phyloP scores from a whole-genome alignment of 257 asterid genomes.

The Anisodus acutangulus region DNA sequence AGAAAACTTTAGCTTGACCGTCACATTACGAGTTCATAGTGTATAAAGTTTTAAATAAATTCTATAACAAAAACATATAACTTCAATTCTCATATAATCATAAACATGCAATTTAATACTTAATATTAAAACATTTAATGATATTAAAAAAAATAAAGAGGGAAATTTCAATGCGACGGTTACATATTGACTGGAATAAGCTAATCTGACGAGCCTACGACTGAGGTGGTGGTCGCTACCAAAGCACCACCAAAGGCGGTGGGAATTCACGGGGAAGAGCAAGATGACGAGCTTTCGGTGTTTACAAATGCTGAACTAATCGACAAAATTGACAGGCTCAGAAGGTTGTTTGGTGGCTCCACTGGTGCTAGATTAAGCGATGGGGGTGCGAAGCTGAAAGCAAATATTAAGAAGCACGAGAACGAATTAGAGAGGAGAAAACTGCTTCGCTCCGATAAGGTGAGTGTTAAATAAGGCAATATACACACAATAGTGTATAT shows the following conservation, averaged over 20 bases:
- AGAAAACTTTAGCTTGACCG: too few species aligned
- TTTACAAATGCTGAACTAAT: background rate
- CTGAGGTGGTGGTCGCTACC: constrained; percentile 31
- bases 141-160: too few species aligned
- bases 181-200: constrained; percentile 34
- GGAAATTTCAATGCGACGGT: background rate
- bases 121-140: too few species aligned
- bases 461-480: too few species aligned
- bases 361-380: constrained; percentile 21
- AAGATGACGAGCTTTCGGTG: background rate
- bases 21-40: too few species aligned
- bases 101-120: too few species aligned
- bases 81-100: too few species aligned
- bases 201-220: constrained; percentile 30
- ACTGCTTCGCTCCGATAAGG: constrained; percentile 30
- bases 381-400: constrained; percentile 38
- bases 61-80: too few species aligned
- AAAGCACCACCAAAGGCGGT: background rate
- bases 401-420: constrained; percentile 28
- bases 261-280: background rate
- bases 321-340: constrained; percentile 25
- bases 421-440: constrained; percentile 37
- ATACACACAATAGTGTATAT: too few species aligned
- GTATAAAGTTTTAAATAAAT: too few species aligned
- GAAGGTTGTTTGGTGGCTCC: background rate